Evolutionary conservation across 2,329 filamentous ascomycete species (phyloP).

Genomic region (Microdochium trichocladiopsis): DNA sequence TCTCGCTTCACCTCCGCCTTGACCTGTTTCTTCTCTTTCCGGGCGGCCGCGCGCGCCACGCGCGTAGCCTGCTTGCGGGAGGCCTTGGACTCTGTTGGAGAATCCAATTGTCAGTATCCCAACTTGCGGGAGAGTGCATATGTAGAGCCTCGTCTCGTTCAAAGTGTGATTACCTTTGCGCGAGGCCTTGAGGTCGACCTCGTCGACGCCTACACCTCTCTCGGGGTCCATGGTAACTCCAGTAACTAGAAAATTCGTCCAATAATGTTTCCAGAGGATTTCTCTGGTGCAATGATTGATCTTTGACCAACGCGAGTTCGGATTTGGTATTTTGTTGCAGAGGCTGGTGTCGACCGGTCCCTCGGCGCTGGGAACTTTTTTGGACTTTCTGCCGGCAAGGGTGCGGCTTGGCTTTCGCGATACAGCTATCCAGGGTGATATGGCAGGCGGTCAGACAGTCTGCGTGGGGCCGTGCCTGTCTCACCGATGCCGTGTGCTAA

Average conservation of each 20-base stretch:
- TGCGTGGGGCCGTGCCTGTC: background rate
- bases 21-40: slow-evolving; percentile 27
- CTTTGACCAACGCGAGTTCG: too few relatives aligned
- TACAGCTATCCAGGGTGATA: background rate
- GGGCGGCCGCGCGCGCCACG: slow-evolving; percentile 14
- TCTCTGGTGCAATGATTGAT: too few relatives aligned
- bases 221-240: background rate
- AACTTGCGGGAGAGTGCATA: too few relatives aligned
- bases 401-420: background rate
- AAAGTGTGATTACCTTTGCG: background rate
- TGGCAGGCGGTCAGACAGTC: background rate
- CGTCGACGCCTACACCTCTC: background rate
- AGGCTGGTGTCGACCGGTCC: background rate
- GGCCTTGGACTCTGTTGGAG: background rate
- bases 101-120: too few relatives aligned
- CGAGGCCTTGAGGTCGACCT: background rate
- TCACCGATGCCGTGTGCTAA: background rate
- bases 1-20: slow-evolving; percentile 29
- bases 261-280: too few relatives aligned
- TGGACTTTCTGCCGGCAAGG: background rate
- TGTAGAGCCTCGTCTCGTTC: too few relatives aligned
- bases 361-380: background rate
- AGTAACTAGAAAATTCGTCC: too few relatives aligned
- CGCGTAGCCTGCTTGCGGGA: slow-evolving; percentile 3
- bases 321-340: too few relatives aligned